Evolutionary conservation across 352 stramenopile species (phyloP).

Genomic region (Pythium periplocum): DNA sequence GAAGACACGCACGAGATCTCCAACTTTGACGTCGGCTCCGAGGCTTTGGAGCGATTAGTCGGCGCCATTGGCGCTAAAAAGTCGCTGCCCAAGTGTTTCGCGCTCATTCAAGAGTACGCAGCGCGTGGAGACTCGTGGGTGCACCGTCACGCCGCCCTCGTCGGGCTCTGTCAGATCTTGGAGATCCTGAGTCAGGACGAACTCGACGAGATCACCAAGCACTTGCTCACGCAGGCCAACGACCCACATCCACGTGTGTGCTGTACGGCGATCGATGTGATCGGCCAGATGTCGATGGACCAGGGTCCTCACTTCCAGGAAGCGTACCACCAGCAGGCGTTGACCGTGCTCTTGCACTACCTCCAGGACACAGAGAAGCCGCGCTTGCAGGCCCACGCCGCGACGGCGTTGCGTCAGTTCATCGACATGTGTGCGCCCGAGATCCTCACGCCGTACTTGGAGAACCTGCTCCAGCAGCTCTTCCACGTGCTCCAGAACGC

Average conservation of each 20-base stretch:
- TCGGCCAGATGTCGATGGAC: slow-evolving; percentile 75
- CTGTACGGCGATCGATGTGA: slow-evolving; percentile 80
- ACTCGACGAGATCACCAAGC: slow-evolving; percentile 61
- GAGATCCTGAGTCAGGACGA: slow-evolving; percentile 60
- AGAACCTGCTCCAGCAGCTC: slow-evolving; percentile 60
- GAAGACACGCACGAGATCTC: slow-evolving; percentile 66
- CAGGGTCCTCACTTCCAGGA: slow-evolving; percentile 79
- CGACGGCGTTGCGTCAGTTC: slow-evolving; percentile 75
- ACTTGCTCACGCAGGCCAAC: slow-evolving; percentile 62
- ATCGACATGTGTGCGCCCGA: slow-evolving; percentile 73
- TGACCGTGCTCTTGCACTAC: slow-evolving; percentile 60
- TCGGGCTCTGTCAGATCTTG: slow-evolving; percentile 79
- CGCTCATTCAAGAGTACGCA: slow-evolving; percentile 71
- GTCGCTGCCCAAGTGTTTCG: slow-evolving; percentile 71
- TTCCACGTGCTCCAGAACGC: slow-evolving; percentile 60
- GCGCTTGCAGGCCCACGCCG: slow-evolving; percentile 67
- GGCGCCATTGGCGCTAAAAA: slow-evolving; percentile 58
- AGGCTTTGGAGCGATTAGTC: slow-evolving; percentile 71
- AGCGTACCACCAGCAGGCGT: slow-evolving; percentile 57
- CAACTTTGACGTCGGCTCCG: slow-evolving; percentile 84
- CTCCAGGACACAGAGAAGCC: slow-evolving; percentile 54
- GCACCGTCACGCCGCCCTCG: slow-evolving; percentile 68
- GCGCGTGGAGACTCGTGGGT: slow-evolving; percentile 58
- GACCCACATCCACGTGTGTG: slow-evolving; percentile 73
- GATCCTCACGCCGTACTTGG: slow-evolving; percentile 67